A percentile compares a stretch with the other conserved stretches of the same genome.
Conservation (phyloP, 495 filamentous ascomycete genomes). For the Lentithecium fluviatile region DNA sequence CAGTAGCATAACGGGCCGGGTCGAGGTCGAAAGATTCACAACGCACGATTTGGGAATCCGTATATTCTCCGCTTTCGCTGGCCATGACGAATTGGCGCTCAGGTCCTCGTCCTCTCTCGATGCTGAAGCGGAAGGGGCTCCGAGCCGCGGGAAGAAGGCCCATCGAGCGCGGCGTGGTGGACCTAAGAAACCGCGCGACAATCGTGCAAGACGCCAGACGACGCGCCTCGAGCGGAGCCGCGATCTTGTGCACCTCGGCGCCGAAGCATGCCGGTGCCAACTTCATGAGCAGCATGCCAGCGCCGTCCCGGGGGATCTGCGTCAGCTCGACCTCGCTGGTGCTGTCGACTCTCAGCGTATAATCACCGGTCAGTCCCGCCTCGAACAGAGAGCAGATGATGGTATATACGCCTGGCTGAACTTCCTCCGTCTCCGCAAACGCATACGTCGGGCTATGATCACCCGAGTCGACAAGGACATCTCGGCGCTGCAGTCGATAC, state of each 20-base stretch:
- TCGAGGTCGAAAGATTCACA: constrained; percentile 70
- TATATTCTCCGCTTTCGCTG: constrained; percentile 60
- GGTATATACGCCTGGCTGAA: constrained; percentile 74
- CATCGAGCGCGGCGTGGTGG: constrained; percentile 24
- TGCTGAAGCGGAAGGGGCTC: constrained; percentile 60
- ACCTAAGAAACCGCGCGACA: constrained; percentile 35
- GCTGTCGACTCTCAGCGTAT: constrained; percentile 70
- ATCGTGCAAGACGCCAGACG: constrained; percentile 27
- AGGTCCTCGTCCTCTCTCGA: constrained; percentile 70
- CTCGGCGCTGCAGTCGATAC: constrained; percentile 63
- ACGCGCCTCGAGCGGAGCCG: constrained; percentile 35
- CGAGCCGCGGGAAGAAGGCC: constrained; percentile 45
- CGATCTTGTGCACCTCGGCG: constrained; percentile 26
- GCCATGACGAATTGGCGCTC: constrained; percentile 59
- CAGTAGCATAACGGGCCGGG: constrained; percentile 50
- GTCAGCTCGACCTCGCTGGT: constrained; percentile 52
- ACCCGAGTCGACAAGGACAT: constrained; percentile 74
- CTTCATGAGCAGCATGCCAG: constrained; percentile 56
- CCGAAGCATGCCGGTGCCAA: constrained; percentile 36
- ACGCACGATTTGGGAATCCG: constrained; percentile 64
- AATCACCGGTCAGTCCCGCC: constrained; percentile 68
- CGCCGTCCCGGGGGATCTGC: constrained; percentile 62
- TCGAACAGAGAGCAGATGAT: constrained; percentile 88
- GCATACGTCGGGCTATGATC: constrained; percentile 83
- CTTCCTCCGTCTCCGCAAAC: constrained; percentile 55